phyloP scores from a whole-genome alignment of 2,329 filamentous ascomycete species.

The Colletotrichum costaricense region DNA sequence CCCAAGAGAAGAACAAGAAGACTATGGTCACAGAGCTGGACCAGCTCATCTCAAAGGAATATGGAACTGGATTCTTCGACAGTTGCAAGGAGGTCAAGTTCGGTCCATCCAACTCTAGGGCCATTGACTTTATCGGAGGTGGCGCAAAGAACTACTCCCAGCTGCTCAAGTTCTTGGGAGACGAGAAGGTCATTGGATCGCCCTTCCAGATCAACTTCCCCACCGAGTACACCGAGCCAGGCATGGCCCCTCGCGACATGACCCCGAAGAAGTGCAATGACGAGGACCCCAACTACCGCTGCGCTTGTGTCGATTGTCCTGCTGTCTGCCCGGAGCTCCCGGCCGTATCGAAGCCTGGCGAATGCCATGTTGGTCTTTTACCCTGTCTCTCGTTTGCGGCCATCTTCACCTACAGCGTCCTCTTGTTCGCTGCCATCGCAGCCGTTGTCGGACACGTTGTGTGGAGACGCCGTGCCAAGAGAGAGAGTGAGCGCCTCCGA shows the following conservation, averaged over 20 bases:
- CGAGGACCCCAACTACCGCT: slow-evolving; percentile 85
- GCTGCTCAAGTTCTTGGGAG: slow-evolving; percentile 90
- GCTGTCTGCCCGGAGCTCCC: slow-evolving; percentile 86
- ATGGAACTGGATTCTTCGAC: slow-evolving; percentile 89
- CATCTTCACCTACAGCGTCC: slow-evolving; percentile 84
- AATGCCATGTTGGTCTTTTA: slow-evolving; percentile 87
- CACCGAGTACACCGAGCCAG: slow-evolving; percentile 67
- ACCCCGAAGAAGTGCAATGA: slow-evolving; percentile 90
- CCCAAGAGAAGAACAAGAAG: slow-evolving; percentile 69
- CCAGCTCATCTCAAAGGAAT: slow-evolving; percentile 86
- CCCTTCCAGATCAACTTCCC: slow-evolving; percentile 99
- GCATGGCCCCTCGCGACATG: slow-evolving; percentile 80
- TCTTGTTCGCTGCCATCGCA: slow-evolving; percentile 75
- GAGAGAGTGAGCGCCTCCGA: slow-evolving; percentile 84
- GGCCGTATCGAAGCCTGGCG: slow-evolving; percentile 73
- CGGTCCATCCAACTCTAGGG: slow-evolving; percentile 90
- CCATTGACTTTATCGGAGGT: slow-evolving; percentile 96
- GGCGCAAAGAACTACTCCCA: slow-evolving; percentile 90
- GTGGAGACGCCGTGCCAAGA: slow-evolving; percentile 78
- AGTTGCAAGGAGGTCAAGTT: slow-evolving; percentile 99
- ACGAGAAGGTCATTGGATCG: slow-evolving; percentile 91
- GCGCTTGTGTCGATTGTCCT: slow-evolving; percentile 93
- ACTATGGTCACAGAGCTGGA: slow-evolving; percentile 83
- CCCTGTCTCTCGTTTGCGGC: slow-evolving; percentile 95
- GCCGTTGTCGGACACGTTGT: slow-evolving; percentile 79